phyloP scores from a whole-genome alignment of 2,329 filamentous ascomycete species.

The Aspergillus ibericus region DNA sequence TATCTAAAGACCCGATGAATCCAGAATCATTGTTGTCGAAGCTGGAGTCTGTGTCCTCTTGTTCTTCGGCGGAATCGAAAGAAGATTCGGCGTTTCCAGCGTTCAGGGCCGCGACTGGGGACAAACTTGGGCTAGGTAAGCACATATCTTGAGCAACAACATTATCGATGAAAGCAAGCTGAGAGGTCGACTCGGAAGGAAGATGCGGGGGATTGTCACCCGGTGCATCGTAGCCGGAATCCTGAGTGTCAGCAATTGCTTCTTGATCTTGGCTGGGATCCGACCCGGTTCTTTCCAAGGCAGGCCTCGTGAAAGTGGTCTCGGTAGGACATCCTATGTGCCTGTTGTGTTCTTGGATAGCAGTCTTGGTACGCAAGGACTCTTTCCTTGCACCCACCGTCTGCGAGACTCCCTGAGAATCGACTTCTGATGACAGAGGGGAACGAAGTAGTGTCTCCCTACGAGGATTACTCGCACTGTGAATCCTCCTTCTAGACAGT shows the following conservation, averaged over 20 bases:
- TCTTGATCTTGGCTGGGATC: slow-evolving; percentile 3
- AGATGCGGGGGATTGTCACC: slow-evolving; percentile 22
- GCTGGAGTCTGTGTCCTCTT: slow-evolving; percentile 46
- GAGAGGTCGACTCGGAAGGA: slow-evolving; percentile 24
- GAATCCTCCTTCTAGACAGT: slow-evolving; percentile 30
- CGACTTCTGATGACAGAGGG: slow-evolving; percentile 34
- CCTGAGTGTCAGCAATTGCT: slow-evolving; percentile 23
- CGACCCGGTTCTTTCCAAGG: slow-evolving; percentile 1
- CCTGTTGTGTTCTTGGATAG: slow-evolving; percentile 19
- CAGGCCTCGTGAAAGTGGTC: slow-evolving; percentile 9
- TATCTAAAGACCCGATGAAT: slow-evolving; percentile 20
- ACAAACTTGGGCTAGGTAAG: slow-evolving; percentile 90
- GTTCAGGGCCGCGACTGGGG: slow-evolving; percentile 79
- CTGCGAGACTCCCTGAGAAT: slow-evolving; percentile 21
- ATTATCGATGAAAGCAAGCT: slow-evolving; percentile 61
- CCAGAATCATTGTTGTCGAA: slow-evolving; percentile 39
- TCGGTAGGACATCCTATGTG: slow-evolving; percentile 16
- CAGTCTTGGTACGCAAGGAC: slow-evolving; percentile 10
- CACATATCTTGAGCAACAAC: slow-evolving; percentile 82
- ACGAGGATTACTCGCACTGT: slow-evolving; percentile 35
- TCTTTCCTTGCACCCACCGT: slow-evolving; percentile 21
- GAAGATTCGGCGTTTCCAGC: slow-evolving; percentile 46
- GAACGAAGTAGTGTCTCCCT: slow-evolving; percentile 33
- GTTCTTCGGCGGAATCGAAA: slow-evolving; percentile 42
- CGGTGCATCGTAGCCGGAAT: slow-evolving; percentile 24